phyloP scores from a whole-genome alignment of 768 basidiomycete species.

The Wakefieldia striispora region DNA sequence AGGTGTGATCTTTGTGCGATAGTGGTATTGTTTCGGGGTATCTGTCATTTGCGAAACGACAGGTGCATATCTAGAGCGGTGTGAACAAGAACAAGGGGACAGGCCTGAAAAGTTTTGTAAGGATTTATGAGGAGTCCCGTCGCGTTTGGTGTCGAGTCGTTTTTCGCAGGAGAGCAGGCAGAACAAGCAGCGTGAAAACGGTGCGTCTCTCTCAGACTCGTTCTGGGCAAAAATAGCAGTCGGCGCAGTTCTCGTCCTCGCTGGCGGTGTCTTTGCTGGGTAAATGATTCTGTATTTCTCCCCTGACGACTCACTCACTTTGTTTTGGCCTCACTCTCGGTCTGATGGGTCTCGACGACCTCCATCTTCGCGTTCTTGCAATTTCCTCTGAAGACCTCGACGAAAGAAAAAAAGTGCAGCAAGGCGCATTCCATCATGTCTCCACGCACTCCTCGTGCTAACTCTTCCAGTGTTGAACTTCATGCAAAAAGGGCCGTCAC shows the following conservation, averaged over 20 bases:
- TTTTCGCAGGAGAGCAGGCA: slow-evolving; percentile 88
- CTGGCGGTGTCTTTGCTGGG: slow-evolving; percentile 94
- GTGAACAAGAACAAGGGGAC: slow-evolving; percentile 29
- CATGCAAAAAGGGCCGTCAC: slow-evolving; percentile 69
- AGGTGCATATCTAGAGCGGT: slow-evolving; percentile 51
- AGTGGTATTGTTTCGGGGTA: slow-evolving; percentile 88
- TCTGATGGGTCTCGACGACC: slow-evolving; percentile 90
- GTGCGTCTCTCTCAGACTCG: slow-evolving; percentile 40
- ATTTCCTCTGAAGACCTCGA: slow-evolving; percentile 71
- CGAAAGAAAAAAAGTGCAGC: slow-evolving; percentile 69
- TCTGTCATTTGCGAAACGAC: slow-evolving; percentile 68
- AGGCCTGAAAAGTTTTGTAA: slow-evolving; percentile 67
- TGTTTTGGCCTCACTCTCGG: slow-evolving; percentile 75
- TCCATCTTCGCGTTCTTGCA: slow-evolving; percentile 84
- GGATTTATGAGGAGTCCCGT: slow-evolving; percentile 84
- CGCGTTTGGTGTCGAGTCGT: slow-evolving; percentile 84
- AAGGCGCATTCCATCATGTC: slow-evolving; percentile 42
- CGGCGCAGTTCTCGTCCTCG: slow-evolving; percentile 67
- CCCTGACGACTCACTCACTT: not conserved
- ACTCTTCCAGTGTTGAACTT: slow-evolving; percentile 46
- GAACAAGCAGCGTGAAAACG: slow-evolving; percentile 77
- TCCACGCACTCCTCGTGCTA: not conserved
- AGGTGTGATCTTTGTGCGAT: slow-evolving; percentile 96
- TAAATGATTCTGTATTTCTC: slow-evolving; percentile 32
- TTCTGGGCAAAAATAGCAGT: slow-evolving; percentile 76